A percentile compares a stretch with the other conserved stretches of the same genome.
Conservation (phyloP, 441 rosid species). For the Pelargonium australe region DNA sequence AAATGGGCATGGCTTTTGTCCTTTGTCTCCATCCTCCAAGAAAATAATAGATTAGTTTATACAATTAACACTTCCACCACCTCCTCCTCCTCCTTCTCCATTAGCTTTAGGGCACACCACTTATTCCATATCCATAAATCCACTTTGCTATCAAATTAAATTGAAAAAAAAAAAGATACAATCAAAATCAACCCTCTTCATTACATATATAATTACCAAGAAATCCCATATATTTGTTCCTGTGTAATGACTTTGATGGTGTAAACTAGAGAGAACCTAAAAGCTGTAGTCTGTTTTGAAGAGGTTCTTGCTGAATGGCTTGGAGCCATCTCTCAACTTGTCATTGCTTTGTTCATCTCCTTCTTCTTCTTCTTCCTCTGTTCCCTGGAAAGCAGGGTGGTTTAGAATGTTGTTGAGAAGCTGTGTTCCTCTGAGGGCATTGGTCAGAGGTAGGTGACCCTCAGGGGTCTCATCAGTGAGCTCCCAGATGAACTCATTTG, state of each 20-base stretch:
- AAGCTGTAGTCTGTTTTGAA: conserved; percentile 1
- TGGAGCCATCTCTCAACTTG: background rate
- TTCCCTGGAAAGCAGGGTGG: conserved; percentile 66
- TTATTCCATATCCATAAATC: background rate
- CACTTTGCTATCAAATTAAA: background rate
- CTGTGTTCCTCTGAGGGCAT: conserved; percentile 82
- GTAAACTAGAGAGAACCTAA: background rate
- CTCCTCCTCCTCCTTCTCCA: background rate
- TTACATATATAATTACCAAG: background rate
- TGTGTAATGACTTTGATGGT: background rate
- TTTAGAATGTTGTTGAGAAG: conserved; percentile 50
- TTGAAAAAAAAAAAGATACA: background rate
- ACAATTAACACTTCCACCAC: background rate
- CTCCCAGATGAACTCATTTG: conserved; percentile 79
- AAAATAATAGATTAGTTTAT: background rate
- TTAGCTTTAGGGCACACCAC: background rate
- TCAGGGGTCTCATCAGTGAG: conserved; percentile 60
- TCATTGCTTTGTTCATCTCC: background rate
- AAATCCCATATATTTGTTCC: background rate
- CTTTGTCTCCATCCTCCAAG: background rate
- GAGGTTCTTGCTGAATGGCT: background rate
- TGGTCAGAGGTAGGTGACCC: conserved; percentile 84
- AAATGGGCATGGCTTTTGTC: background rate
- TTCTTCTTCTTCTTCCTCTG: conserved; percentile 31
- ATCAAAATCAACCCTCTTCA: conserved; percentile 4